Evolutionary conservation across 352 stramenopile species (phyloP).

Genomic region (Aphanomyces cochlioides): DNA sequence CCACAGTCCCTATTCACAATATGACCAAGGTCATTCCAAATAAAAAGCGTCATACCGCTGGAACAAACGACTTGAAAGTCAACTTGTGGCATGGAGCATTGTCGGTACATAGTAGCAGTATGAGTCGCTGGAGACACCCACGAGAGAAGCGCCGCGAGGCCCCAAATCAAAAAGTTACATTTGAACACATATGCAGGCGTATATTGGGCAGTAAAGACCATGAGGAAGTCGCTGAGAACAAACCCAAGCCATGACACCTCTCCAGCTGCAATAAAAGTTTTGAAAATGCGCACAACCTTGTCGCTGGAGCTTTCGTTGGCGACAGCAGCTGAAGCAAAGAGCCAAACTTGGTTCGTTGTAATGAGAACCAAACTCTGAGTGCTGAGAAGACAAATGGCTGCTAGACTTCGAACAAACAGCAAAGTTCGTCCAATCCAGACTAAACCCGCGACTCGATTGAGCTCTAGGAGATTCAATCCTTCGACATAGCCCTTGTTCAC

Average conservation of each 20-base stretch:
- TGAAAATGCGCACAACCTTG: not conserved
- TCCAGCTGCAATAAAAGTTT: slow-evolving; percentile 19
- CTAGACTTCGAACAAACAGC: no score
- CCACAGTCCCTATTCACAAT: not conserved
- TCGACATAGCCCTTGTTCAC: not conserved
- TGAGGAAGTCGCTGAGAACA: slow-evolving; percentile 19
- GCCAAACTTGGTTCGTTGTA: no score
- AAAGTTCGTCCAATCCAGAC: no score
- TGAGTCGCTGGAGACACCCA: not conserved
- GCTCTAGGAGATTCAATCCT: not conserved
- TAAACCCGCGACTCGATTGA: no score
- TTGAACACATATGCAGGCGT: slow-evolving; percentile 12
- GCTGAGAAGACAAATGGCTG: no score
- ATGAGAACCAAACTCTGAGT: no score
- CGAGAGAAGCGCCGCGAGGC: not conserved
- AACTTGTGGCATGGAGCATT: not conserved
- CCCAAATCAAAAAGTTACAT: slow-evolving; percentile 16
- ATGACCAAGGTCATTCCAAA: not conserved
- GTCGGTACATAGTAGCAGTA: not conserved
- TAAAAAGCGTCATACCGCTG: not conserved
- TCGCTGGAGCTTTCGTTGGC: no score
- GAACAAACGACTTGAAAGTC: slow-evolving; percentile 25
- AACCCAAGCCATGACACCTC: slow-evolving; percentile 18
- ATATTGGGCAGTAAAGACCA: slow-evolving; percentile 17
- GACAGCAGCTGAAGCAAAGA: no score